These are phyloP conservation scores for Cucurbita moschata DNA, from an alignment of 306 rosid genomes.

Conservation along the genomic window DNA sequence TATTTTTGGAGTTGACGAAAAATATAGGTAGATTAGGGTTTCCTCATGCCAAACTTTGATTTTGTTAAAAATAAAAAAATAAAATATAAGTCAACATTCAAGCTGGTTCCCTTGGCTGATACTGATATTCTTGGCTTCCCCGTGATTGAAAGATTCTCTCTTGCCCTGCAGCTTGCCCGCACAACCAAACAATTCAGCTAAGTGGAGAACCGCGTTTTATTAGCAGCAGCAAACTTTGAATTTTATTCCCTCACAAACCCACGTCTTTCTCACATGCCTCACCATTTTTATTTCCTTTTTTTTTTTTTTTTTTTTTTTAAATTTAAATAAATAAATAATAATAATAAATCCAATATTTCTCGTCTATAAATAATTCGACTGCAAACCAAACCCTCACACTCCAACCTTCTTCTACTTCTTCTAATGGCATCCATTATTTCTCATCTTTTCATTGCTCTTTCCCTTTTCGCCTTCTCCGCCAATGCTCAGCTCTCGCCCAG, in stretches of 20 bases:
- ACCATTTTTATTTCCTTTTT: neutral
- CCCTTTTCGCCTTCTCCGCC: conserved; percentile 10
- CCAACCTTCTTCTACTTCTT: neutral
- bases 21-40: neutral
- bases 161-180: neutral
- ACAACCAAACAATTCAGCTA: neutral
- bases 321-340: neutral
- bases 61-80: neutral
- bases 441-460: conserved; percentile 6
- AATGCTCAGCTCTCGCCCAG: conserved; percentile 43
- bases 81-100: neutral
- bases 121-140: neutral
- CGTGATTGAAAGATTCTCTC: neutral
- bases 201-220: conserved; percentile 1
- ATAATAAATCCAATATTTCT: neutral
- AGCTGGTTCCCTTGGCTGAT: neutral
- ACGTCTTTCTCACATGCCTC: neutral
- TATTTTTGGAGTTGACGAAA: neutral
- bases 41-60: neutral
- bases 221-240: conserved; percentile 4
- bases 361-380: neutral
- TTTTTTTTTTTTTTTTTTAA: neutral
- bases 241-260: neutral
- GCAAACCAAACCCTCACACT: neutral
- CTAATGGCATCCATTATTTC: conserved; percentile 19